phyloP scores from a whole-genome alignment of 148 eudicot species.

The Mesembryanthemum crystallinum region DNA sequence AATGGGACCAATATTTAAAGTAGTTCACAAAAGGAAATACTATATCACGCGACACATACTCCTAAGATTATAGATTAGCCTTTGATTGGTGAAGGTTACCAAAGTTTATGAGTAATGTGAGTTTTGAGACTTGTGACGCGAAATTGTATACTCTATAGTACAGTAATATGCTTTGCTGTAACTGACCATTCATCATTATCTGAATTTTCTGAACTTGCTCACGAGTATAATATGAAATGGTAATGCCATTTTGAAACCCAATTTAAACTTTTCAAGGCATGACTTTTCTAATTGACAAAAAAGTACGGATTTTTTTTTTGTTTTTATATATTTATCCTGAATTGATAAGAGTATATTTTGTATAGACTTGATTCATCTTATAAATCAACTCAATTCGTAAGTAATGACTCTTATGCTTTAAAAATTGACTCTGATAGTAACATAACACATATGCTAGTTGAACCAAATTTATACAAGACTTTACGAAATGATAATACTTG shows the following conservation, averaged over 20 bases:
- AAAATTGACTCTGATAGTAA: no score
- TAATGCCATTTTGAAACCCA: neutral
- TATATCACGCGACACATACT: neutral
- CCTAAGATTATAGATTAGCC: neutral
- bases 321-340: no score
- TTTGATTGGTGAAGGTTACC: neutral
- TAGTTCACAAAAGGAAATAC: neutral
- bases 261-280: neutral
- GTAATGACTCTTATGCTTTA: no score
- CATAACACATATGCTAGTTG: no score
- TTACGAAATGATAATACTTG: no score
- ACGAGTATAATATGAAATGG: conserved; percentile 5
- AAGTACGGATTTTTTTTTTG: no score
- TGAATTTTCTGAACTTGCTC: neutral
- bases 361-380: no score
- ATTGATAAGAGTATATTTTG: no score
- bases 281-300: neutral
- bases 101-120: neutral
- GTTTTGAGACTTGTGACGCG: neutral
- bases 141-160: neutral
- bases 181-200: conserved; percentile 20
- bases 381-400: no score
- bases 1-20: neutral
- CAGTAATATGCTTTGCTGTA: conserved; percentile 11
- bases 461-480: no score